Conservation (phyloP, 768 basidiomycete species). For the Mycena olivaceomarginata region DNA sequence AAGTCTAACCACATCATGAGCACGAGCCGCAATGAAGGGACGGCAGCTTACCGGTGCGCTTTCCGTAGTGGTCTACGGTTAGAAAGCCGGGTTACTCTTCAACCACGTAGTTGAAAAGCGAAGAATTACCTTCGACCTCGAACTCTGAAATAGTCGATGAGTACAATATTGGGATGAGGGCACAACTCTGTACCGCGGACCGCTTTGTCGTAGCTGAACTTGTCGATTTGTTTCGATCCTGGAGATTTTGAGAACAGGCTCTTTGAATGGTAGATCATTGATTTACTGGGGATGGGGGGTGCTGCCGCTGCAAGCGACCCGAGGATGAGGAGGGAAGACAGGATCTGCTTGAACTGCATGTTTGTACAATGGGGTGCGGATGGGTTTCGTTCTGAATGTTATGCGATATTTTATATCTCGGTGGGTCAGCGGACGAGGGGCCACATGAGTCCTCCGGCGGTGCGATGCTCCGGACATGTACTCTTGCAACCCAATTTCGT, state of each 20-base stretch:
- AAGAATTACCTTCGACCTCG: background rate
- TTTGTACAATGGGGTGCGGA: background rate
- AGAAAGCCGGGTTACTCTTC: background rate
- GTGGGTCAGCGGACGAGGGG: background rate
- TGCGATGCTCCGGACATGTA: background rate
- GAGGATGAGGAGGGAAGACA: slow-evolving; percentile 5
- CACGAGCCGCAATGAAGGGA: background rate
- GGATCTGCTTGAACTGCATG: slow-evolving; percentile 12
- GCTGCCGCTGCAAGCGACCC: slow-evolving; percentile 9
- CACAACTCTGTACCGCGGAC: background rate
- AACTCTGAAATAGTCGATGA: background rate
- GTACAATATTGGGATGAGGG: background rate
- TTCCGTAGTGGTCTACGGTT: background rate
- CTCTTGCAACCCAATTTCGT: background rate
- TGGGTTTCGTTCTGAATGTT: slow-evolving; percentile 10
- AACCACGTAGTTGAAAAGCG: background rate
- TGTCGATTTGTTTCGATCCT: slow-evolving; percentile 10
- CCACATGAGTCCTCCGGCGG: background rate
- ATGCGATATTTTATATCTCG: slow-evolving; percentile 6
- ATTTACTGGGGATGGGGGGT: slow-evolving; percentile 4
- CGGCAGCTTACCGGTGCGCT: background rate
- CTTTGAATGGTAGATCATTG: slow-evolving; percentile 5
- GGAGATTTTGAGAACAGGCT: slow-evolving; percentile 4
- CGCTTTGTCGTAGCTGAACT: slow-evolving; percentile 12
- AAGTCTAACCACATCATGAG: slow-evolving; percentile 5